A percentile compares a stretch with the other conserved stretches of the same genome.
Evolutionary conservation across 2,329 filamentous ascomycete species (phyloP).

Genomic region (Scopulariopsis brevicaulis): DNA sequence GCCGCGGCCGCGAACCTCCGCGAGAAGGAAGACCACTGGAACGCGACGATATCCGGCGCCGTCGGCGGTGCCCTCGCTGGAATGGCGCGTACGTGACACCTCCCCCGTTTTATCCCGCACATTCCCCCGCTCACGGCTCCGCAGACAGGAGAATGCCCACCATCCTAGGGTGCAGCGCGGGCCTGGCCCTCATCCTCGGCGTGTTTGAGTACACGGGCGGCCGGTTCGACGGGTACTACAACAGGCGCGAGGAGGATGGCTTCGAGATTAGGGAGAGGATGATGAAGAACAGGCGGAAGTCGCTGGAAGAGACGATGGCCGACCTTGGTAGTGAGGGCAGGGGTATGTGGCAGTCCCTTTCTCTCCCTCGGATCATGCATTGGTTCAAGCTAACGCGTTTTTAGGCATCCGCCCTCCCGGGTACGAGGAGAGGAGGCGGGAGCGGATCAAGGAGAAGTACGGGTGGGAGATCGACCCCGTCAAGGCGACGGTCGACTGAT

Average conservation of each 20-base stretch:
- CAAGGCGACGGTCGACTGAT: slow-evolving; percentile 31
- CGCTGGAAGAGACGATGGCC: slow-evolving; percentile 67
- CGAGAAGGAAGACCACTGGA: slow-evolving; percentile 70
- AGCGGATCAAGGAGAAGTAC: slow-evolving; percentile 77
- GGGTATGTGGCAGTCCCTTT: slow-evolving; percentile 43
- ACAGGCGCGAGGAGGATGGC: slow-evolving; percentile 51
- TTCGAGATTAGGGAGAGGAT: slow-evolving; percentile 65
- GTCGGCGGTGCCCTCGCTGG: slow-evolving; percentile 63
- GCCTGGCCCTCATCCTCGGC: slow-evolving; percentile 45
- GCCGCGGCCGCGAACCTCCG: slow-evolving; percentile 74
- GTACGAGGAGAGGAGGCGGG: slow-evolving; percentile 72
- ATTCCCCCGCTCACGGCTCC: neutral
- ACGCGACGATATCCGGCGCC: slow-evolving; percentile 66
- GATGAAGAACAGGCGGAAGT: slow-evolving; percentile 62
- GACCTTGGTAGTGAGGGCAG: slow-evolving; percentile 71
- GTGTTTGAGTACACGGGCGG: slow-evolving; percentile 60
- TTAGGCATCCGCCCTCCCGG: slow-evolving; percentile 70
- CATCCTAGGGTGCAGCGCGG: slow-evolving; percentile 54
- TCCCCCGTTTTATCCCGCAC: neutral
- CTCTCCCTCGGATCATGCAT: neutral
- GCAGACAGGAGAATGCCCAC: slow-evolving; percentile 48
- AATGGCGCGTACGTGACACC: slow-evolving; percentile 6
- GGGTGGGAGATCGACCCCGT: slow-evolving; percentile 71
- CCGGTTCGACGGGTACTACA: slow-evolving; percentile 32
- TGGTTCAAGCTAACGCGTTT: slow-evolving; percentile 5